Conservation (phyloP, 208 protist genomes). For the Trypanosoma vivax region DNA sequence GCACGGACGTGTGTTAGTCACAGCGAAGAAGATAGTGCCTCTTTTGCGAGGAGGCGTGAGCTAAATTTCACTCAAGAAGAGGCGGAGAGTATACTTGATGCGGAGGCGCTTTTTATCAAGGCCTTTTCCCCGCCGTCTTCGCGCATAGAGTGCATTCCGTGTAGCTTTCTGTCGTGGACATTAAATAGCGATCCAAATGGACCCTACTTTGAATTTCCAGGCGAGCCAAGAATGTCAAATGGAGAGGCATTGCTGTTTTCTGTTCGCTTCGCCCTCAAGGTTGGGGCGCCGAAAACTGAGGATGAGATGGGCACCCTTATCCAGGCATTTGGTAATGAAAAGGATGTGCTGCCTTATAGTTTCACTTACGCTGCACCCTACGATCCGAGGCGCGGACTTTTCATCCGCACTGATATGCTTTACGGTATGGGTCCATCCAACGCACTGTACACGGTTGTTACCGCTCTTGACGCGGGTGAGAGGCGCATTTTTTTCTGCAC, state of each 20-base stretch:
- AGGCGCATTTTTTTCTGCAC: slow-evolving; percentile 9
- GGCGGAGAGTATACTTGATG: slow-evolving; percentile 48
- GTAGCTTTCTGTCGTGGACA: slow-evolving; percentile 55
- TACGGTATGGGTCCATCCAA: slow-evolving; percentile 26
- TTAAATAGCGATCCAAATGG: slow-evolving; percentile 28
- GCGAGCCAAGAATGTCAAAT: slow-evolving; percentile 40
- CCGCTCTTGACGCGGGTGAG: slow-evolving; percentile 33
- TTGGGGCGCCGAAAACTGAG: slow-evolving; percentile 11
- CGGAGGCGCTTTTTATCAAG: slow-evolving; percentile 50
- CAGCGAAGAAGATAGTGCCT: slow-evolving; percentile 23
- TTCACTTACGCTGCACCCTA: slow-evolving; percentile 45
- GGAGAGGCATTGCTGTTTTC: slow-evolving; percentile 37
- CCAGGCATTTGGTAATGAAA: slow-evolving; percentile 27
- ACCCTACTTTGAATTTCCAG: slow-evolving; percentile 40
- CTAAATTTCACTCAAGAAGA: slow-evolving; percentile 40
- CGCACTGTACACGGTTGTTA: slow-evolving; percentile 25
- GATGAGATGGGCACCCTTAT: slow-evolving; percentile 17
- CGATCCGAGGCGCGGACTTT: slow-evolving; percentile 41
- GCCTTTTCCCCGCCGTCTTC: slow-evolving; percentile 25
- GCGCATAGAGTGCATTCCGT: slow-evolving; percentile 36
- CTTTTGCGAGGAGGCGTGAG: slow-evolving; percentile 2
- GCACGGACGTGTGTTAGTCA: slow-evolving; percentile 26
- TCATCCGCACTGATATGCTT: slow-evolving; percentile 42
- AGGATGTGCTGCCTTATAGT: slow-evolving; percentile 20
- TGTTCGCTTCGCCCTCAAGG: slow-evolving; percentile 12